A percentile compares a stretch with the other conserved stretches of the same genome.
phyloP scores from a whole-genome alignment of 2,329 filamentous ascomycete species.

The Mycosphaerella arachidis region DNA sequence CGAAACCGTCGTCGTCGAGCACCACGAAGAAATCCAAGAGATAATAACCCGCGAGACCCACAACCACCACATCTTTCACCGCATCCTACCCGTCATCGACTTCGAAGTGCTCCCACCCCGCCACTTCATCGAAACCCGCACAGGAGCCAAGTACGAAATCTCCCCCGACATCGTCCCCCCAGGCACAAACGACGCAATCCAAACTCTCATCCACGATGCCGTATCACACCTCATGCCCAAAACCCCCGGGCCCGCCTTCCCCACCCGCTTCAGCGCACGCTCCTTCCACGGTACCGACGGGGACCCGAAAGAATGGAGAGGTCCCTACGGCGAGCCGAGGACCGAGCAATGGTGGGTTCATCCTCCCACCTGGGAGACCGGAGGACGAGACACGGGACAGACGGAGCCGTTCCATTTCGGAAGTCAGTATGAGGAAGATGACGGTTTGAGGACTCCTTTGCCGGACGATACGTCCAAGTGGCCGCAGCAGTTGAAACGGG shows the following conservation, averaged over 20 bases:
- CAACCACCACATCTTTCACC: constrained; percentile 50
- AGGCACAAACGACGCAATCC: constrained; percentile 20
- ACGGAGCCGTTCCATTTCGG: constrained; percentile 32
- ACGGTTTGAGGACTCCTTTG: constrained; percentile 1
- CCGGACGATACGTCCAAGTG: background rate
- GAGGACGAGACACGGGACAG: constrained; percentile 31
- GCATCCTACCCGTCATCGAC: constrained; percentile 51
- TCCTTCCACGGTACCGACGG: constrained; percentile 38
- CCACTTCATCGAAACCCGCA: constrained; percentile 45
- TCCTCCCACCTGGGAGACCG: constrained; percentile 39
- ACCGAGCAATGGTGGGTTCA: constrained; percentile 46
- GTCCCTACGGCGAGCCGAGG: constrained; percentile 38
- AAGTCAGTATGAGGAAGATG: background rate
- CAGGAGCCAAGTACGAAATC: constrained; percentile 42
- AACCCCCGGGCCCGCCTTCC: background rate
- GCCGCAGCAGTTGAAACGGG: background rate
- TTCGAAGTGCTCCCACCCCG: constrained; percentile 50
- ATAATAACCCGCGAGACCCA: constrained; percentile 51
- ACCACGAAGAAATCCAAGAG: constrained; percentile 47
- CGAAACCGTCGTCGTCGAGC: constrained; percentile 42
- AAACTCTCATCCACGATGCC: constrained; percentile 34
- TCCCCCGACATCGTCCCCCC: constrained; percentile 34
- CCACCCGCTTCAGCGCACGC: constrained; percentile 33
- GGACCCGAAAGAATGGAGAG: constrained; percentile 37
- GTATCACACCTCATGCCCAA: constrained; percentile 27